phyloP scores from a whole-genome alignment of 495 filamentous ascomycete species.

The Penicillium antarcticum region DNA sequence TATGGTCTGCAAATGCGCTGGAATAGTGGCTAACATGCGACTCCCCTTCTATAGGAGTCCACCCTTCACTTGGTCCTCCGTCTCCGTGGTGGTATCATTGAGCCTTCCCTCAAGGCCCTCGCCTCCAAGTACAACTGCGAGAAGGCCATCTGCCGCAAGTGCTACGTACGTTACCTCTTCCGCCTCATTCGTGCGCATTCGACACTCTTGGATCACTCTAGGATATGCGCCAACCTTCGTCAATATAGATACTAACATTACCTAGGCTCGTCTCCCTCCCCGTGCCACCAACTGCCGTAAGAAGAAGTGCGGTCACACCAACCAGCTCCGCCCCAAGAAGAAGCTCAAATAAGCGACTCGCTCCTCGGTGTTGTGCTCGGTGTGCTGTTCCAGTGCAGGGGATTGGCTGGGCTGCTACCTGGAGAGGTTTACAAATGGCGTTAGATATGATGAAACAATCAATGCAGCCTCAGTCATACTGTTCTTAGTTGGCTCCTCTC shows the following conservation, averaged over 20 bases:
- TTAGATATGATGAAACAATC: constrained; percentile 47
- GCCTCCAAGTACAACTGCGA: constrained; percentile 99
- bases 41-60: constrained; percentile 67
- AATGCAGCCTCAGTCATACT: constrained; percentile 43
- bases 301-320: constrained; percentile 99
- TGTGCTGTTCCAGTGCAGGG: constrained; percentile 37
- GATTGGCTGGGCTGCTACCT: constrained; percentile 40
- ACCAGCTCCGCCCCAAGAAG: constrained; percentile 99
- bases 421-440: constrained; percentile 44
- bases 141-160: constrained; percentile 99
- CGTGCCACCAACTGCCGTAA: constrained; percentile 99
- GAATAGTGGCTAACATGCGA: constrained; percentile 24
- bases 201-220: neutral
- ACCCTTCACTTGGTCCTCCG: constrained; percentile 98
- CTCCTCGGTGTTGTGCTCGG: constrained; percentile 42
- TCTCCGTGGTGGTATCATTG: constrained; percentile 99
- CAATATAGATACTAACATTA: constrained; percentile 15
- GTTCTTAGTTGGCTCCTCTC: constrained; percentile 42
- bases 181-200: neutral
- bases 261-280: constrained; percentile 87
- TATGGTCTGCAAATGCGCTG: neutral
- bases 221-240: neutral
- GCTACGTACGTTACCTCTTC: constrained; percentile 68
- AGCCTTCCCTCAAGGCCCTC: constrained; percentile 97
- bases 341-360: constrained; percentile 88